phyloP scores from a whole-genome alignment of 768 basidiomycete species.

The Tylopilus intermedius region DNA sequence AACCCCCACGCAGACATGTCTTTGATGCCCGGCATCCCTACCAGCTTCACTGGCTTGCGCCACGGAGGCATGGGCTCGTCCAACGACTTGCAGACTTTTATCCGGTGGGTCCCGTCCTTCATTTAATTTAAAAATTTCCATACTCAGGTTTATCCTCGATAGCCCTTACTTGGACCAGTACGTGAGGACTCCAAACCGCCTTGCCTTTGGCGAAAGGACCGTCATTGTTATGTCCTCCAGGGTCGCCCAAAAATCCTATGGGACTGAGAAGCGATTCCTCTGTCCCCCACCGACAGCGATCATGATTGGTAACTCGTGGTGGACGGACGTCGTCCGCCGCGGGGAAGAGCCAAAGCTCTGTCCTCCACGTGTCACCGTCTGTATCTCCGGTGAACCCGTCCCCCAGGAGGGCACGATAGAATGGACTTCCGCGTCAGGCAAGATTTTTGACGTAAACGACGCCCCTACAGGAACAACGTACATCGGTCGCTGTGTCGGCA shows the following conservation, averaged over 20 bases:
- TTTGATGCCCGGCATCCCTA: slow-evolving; percentile 60
- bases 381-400: slow-evolving; percentile 85
- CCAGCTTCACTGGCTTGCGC: slow-evolving; percentile 61
- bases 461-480: slow-evolving; percentile 81
- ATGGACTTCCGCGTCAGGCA: slow-evolving; percentile 84
- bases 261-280: slow-evolving; percentile 91
- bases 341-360: slow-evolving; percentile 70
- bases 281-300: slow-evolving; percentile 93
- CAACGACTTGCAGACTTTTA: slow-evolving; percentile 75
- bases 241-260: slow-evolving; percentile 96
- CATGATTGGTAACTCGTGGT: slow-evolving; percentile 93
- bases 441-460: slow-evolving; percentile 75
- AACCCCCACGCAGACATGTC: slow-evolving; percentile 52
- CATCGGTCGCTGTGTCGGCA: slow-evolving; percentile 89
- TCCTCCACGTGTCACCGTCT: slow-evolving; percentile 80
- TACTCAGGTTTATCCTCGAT: slow-evolving; percentile 13
- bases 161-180: slow-evolving; percentile 85
- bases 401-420: slow-evolving; percentile 82
- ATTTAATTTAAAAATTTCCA: slow-evolving; percentile 16
- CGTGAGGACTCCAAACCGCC: slow-evolving; percentile 75
- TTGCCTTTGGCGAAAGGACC: slow-evolving; percentile 88
- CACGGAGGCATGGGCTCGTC: slow-evolving; percentile 56
- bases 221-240: slow-evolving; percentile 97
- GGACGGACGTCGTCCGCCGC: slow-evolving; percentile 73
- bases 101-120: slow-evolving; percentile 46